Evolutionary conservation across 345 rosid species (phyloP).

Genomic region (Mallotus nudiflorus): DNA sequence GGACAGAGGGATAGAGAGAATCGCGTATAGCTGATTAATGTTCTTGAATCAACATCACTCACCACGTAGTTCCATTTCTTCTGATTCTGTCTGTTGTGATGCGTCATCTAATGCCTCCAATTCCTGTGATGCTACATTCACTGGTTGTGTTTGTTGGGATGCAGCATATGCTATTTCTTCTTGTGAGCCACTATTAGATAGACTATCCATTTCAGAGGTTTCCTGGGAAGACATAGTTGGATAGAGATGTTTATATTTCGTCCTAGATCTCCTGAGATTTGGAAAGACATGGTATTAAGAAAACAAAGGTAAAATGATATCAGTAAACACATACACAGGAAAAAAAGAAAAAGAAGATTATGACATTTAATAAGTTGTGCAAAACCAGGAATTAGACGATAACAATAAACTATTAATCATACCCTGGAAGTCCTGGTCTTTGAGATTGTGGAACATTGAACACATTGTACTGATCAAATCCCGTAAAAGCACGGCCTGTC

Average conservation of each 20-base stretch:
- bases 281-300: conserved; percentile 6
- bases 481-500: conserved; percentile 44
- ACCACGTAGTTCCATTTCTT: conserved; percentile 40
- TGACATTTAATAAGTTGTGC: too few relatives aligned
- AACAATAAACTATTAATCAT: conserved; percentile 6
- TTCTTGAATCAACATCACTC: conserved; percentile 32
- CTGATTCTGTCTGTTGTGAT: too few relatives aligned
- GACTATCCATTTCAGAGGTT: conserved; percentile 34
- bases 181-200: conserved; percentile 22
- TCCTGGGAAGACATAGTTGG: conserved; percentile 38
- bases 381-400: not conserved
- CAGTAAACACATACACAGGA: not conserved
- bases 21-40: conserved; percentile 1
- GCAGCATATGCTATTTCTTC: conserved; percentile 31
- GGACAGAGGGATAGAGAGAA: too few relatives aligned
- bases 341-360: not conserved
- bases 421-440: conserved; percentile 74
- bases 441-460: conserved; percentile 45
- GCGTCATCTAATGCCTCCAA: too few relatives aligned
- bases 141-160: conserved; percentile 1
- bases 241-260: conserved; percentile 49
- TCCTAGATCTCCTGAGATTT: conserved; percentile 43
- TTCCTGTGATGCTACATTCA: too few relatives aligned
- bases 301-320: not conserved
- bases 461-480: conserved; percentile 36